A percentile compares a stretch with the other conserved stretches of the same genome.
Conservation (phyloP, 352 stramenopile species). For the Pythium periplocum region DNA sequence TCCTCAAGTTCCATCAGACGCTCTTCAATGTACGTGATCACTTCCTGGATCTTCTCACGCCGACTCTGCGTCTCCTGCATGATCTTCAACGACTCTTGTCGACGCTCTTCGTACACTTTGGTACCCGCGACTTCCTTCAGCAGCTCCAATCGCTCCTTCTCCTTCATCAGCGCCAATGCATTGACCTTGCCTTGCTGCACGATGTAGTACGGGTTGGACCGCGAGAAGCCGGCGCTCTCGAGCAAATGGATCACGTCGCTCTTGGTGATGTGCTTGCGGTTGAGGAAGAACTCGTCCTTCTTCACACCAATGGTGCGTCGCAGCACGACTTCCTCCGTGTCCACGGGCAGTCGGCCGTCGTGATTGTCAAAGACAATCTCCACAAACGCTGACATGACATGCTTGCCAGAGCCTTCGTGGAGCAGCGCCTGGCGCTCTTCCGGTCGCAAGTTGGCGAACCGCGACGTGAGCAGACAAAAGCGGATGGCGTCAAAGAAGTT, state of each 20-base stretch:
- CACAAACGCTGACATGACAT: slow-evolving; percentile 97
- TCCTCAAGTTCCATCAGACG: slow-evolving; percentile 93
- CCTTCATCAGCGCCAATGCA: slow-evolving; percentile 97
- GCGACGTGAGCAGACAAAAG: slow-evolving; percentile 95
- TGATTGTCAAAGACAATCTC: slow-evolving; percentile 99
- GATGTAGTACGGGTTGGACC: slow-evolving; percentile 99
- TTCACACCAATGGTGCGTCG: slow-evolving; percentile 98
- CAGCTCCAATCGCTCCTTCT: slow-evolving; percentile 94
- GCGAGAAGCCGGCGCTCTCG: slow-evolving; percentile 98
- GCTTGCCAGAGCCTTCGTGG: slow-evolving; percentile 92
- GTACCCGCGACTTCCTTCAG: slow-evolving; percentile 98
- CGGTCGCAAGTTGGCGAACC: slow-evolving; percentile 88
- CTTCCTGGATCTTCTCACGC: slow-evolving; percentile 95
- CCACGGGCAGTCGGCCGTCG: slow-evolving; percentile 92
- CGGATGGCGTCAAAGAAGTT: slow-evolving; percentile 99
- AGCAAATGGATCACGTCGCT: slow-evolving; percentile 97
- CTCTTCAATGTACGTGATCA: slow-evolving; percentile 94
- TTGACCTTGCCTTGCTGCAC: slow-evolving; percentile 99
- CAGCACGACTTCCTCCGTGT: slow-evolving; percentile 93
- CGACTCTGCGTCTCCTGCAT: slow-evolving; percentile 95
- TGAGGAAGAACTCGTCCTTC: slow-evolving; percentile 99
- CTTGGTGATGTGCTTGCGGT: slow-evolving; percentile 97
- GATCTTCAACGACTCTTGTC: slow-evolving; percentile 94
- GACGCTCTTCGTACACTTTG: slow-evolving; percentile 98
- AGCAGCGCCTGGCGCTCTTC: slow-evolving; percentile 93